Conservation (phyloP, 2,329 filamentous ascomycete genomes). For the Aspergillus spinulosporus region DNA sequence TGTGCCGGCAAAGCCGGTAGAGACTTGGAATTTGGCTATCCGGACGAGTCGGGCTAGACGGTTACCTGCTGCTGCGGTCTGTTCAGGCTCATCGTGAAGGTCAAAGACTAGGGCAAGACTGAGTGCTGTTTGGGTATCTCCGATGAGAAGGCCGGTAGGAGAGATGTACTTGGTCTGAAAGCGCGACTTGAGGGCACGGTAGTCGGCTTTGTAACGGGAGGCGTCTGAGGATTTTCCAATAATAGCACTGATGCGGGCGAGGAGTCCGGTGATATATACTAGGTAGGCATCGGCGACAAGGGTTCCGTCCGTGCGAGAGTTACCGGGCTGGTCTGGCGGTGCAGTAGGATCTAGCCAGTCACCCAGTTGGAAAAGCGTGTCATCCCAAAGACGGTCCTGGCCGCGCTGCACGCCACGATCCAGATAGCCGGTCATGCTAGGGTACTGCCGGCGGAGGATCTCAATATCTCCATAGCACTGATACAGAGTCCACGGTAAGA, state of each 20-base stretch:
- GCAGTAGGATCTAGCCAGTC: conserved; percentile 47
- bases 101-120: conserved; percentile 29
- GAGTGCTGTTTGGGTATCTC: conserved; percentile 36
- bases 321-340: conserved; percentile 36
- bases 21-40: conserved; percentile 33
- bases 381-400: conserved; percentile 38
- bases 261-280: conserved; percentile 34
- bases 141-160: conserved; percentile 28
- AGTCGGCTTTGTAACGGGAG: conserved; percentile 24
- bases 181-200: conserved; percentile 17
- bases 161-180: conserved; percentile 37
- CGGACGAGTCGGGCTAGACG: conserved; percentile 24
- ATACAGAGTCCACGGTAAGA: conserved; percentile 41
- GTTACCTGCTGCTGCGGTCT: conserved; percentile 2
- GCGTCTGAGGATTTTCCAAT: conserved; percentile 27
- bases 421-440: conserved; percentile 40
- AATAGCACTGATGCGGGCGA: conserved; percentile 30
- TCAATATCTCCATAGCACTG: conserved; percentile 34
- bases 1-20: conserved; percentile 40
- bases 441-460: conserved; percentile 39
- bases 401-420: conserved; percentile 37
- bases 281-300: conserved; percentile 45
- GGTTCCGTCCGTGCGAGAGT: conserved; percentile 33
- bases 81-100: conserved; percentile 22
- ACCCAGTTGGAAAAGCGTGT: conserved; percentile 37